These are phyloP conservation scores for Yamadazyma taylorii DNA, from an alignment of 1,139 yeast genomes.

Conservation along the genomic window DNA sequence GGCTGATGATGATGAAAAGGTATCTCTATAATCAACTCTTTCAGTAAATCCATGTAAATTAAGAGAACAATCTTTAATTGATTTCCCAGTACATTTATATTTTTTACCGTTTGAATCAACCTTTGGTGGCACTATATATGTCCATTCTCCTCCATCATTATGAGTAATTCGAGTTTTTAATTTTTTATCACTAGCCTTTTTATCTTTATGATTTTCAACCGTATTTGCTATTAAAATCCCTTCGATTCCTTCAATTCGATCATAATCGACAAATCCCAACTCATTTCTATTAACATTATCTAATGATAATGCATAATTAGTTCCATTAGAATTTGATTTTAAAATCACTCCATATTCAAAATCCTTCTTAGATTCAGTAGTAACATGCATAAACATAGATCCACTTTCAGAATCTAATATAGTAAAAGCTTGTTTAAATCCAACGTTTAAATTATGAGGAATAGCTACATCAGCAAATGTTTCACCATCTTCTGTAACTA, in stretches of 20 bases:
- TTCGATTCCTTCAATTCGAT: constrained; percentile 80
- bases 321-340: constrained; percentile 94
- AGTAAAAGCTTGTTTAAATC: constrained; percentile 78
- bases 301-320: constrained; percentile 76
- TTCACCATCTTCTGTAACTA: constrained; percentile 79
- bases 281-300: constrained; percentile 74
- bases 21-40: constrained; percentile 77
- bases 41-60: constrained; percentile 92
- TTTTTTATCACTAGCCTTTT: constrained; percentile 21
- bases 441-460: constrained; percentile 67
- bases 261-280: constrained; percentile 85
- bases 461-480: constrained; percentile 77
- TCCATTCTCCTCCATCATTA: constrained; percentile 94
- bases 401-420: constrained; percentile 74
- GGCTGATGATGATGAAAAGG: constrained; percentile 86
- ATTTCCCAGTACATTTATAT: constrained; percentile 52
- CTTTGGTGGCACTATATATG: constrained; percentile 63
- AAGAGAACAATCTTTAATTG: constrained; percentile 66
- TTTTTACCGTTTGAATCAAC: constrained; percentile 61
- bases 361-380: constrained; percentile 53
- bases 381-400: constrained; percentile 80
- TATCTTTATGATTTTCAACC: constrained; percentile 46
- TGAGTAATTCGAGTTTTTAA: constrained; percentile 75
- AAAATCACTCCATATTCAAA: constrained; percentile 78
- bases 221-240: constrained; percentile 78